These are phyloP conservation scores for Gentiana macrophylla DNA, from an alignment of 257 asterid species.

Conservation along the genomic window DNA sequence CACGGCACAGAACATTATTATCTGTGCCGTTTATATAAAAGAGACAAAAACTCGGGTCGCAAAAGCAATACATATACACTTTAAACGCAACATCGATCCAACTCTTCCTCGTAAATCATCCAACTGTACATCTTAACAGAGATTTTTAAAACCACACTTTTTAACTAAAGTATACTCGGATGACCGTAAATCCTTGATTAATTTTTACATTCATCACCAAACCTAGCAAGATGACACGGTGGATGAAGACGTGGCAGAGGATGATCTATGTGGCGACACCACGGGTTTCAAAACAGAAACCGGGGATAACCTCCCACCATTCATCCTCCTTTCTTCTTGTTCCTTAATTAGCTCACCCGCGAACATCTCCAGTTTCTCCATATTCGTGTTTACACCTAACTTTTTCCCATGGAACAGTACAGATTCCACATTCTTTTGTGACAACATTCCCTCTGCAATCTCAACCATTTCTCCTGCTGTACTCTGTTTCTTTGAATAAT, in stretches of 20 bases:
- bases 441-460: conserved; percentile 40
- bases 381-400: conserved; percentile 33
- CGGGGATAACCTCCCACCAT: conserved; percentile 28
- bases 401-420: conserved; percentile 60
- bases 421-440: conserved; percentile 58
- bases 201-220: not conserved
- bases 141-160: no score
- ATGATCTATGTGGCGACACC: conserved; percentile 30
- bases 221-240: conserved; percentile 32
- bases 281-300: conserved; percentile 35
- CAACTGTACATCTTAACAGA: no score
- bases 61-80: no score
- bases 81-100: no score
- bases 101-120: no score
- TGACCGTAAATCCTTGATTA: no score
- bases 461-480: not conserved
- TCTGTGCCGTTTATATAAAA: no score
- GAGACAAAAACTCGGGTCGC: no score
- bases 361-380: conserved; percentile 47
- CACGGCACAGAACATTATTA: no score
- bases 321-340: conserved; percentile 48
- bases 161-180: no score
- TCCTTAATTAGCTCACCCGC: conserved; percentile 53
- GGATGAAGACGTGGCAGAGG: conserved; percentile 63
- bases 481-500: no score